Evolutionary conservation across 257 asterid genomes (phyloP).

Genomic region (Perilla frutescens): DNA sequence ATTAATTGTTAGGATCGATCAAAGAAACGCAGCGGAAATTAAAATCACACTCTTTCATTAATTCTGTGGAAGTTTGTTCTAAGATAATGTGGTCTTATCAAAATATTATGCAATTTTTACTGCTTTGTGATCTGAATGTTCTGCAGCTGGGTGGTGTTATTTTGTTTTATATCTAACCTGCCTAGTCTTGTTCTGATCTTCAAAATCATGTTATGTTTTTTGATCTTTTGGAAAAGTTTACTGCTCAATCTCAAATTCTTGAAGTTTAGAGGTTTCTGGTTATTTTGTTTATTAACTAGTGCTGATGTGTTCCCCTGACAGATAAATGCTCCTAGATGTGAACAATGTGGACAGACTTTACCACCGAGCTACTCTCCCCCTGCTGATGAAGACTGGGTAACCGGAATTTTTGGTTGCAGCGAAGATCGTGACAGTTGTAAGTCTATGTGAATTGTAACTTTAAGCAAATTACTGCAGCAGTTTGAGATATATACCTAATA

Average conservation of each 20-base stretch:
- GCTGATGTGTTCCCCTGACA: constrained; percentile 38
- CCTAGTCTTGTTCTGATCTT: neutral
- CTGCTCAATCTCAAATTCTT: neutral
- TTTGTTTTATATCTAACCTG: neutral
- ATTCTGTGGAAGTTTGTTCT: too few relatives aligned
- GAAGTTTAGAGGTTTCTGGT: neutral
- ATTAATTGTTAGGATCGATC: too few relatives aligned
- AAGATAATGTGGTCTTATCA: too few relatives aligned
- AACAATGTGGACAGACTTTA: constrained; percentile 74
- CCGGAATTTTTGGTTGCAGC: constrained; percentile 74
- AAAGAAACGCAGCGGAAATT: too few relatives aligned
- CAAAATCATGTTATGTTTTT: neutral
- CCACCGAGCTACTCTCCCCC: constrained; percentile 74
- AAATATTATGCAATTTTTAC: neutral
- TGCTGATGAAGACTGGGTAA: constrained; percentile 75
- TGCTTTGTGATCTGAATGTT: neutral
- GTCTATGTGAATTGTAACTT: constrained; percentile 8
- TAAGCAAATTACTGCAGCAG: neutral
- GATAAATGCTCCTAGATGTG: constrained; percentile 68
- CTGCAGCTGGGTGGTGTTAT: too few relatives aligned
- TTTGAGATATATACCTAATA: neutral
- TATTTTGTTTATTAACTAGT: neutral
- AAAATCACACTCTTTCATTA: too few relatives aligned
- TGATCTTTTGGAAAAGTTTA: neutral
- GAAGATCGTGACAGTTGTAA: constrained; percentile 74